Evolutionary conservation across 225 moss, liverwort and hornwort genomes (phyloP).

Genomic region (Bryoerythrophyllum caledonicum): DNA sequence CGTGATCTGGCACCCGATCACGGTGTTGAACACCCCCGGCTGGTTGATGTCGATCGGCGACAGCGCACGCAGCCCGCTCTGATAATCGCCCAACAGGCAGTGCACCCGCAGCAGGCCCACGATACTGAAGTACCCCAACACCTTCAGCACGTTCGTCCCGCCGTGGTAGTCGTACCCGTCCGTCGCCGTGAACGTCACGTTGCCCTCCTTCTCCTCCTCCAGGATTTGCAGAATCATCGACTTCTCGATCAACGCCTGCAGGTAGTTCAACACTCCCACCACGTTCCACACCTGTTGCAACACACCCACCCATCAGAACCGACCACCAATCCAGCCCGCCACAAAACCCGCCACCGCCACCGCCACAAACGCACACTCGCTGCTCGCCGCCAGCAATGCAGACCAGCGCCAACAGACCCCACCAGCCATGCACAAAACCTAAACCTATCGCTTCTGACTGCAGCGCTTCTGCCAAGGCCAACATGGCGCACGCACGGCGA

Average conservation of each 20-base stretch:
- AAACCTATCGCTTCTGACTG: background rate
- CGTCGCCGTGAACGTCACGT: slow-evolving; percentile 90
- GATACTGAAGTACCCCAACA: slow-evolving; percentile 95
- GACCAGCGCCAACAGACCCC: background rate
- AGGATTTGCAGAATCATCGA: slow-evolving; percentile 94
- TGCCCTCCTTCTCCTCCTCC: slow-evolving; percentile 97
- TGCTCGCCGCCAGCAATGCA: background rate
- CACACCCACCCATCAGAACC: background rate
- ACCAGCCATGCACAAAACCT: too few relatives aligned
- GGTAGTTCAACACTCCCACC: slow-evolving; percentile 89
- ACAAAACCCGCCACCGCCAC: background rate
- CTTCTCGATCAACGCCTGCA: slow-evolving; percentile 96
- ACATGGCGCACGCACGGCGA: background rate
- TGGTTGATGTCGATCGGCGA: slow-evolving; percentile 85
- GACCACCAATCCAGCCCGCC: background rate
- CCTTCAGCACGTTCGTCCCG: slow-evolving; percentile 94
- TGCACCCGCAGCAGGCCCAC: slow-evolving; percentile 92
- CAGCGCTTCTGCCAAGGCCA: background rate
- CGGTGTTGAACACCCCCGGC: slow-evolving; percentile 87
- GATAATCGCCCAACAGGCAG: slow-evolving; percentile 93
- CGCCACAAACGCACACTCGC: background rate
- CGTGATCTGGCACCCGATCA: slow-evolving; percentile 94
- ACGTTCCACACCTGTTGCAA: slow-evolving; percentile 90
- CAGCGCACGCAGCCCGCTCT: slow-evolving; percentile 84
- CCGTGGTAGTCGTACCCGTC: slow-evolving; percentile 97